Evolutionary conservation across 2,329 filamentous ascomycete species (phyloP), one percentile per base, ranked within the genome.

Genomic region (Neurospora crassa): DNA sequence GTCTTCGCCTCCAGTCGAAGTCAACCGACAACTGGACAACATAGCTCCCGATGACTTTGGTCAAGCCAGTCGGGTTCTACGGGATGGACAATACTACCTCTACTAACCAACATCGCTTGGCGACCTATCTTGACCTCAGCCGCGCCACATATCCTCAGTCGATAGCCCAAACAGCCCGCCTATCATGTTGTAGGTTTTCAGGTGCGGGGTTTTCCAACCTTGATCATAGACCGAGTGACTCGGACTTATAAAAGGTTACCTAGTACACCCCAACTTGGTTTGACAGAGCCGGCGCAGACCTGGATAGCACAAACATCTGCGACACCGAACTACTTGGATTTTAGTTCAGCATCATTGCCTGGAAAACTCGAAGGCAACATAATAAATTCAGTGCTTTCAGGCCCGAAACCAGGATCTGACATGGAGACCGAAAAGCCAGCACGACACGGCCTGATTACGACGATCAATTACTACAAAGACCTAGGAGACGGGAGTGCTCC

Each of bases 401-500:
- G 2, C 8, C 14, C 7, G 18, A 18, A 3, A 29, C 5, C 20
- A 59, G 2, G 16, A 63, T 2, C n/a, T 29, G 14, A n/a, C 16
- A 63, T 63, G 53, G 53, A 63, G 53, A 11, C 6, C 0, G 29
- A 63, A 34, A 37, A 63, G 29, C 3, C 53, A 0, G n/a, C 18
- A 2, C 69, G 67, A 43, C 74, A 75, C 71, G 71, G 74, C 29
- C 74, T 78, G 16, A 73, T 71, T 8, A 79, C 78, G 0, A 72
- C 72, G 6, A 67, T 79, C 59, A 79, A 78, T 71, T 79, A 78
- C 72, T 77, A 77, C 72, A 74, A 74, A 18, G 75, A 76, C 1
- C 72, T 74, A 10, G 77, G 71, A 1, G 77, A 79, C 40, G 78
- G 78, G 6, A 75, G 75, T 6, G 68, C 73, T 18, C 77, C 77